Base-by-base conservation (phyloP, 768 basidiomycete genomes). In the Hygrophorus pudorinus region DNA sequence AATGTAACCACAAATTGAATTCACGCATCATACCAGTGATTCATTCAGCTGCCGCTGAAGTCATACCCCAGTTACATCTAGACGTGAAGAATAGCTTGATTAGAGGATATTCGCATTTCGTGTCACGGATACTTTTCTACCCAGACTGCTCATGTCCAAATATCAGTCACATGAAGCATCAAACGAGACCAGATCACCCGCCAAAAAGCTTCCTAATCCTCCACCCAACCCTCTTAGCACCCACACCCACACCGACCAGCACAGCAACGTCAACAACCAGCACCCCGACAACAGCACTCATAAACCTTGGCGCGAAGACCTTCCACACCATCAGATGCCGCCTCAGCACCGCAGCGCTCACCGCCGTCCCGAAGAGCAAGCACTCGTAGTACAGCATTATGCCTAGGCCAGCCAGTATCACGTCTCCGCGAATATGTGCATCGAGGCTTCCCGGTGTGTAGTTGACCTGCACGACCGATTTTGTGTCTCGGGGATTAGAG, bases 281-380 rank as follows among this genome's bases (percentile, higher is more conserved):
- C 29, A 94, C 59, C 21, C 73, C 72, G 3, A 78, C 54, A 0
- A 76, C 88, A 0, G 75, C 85, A 12, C 76, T 58, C 82, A 97
- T 93, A 58, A 93, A 96, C 49, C 94, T 66, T 49, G 96, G 96
- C 30, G 93, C 94, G 55, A 97, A 99, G 3, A 98, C 82, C 65
- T 98, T 97, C 96, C 96, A 99, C 17, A 97, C 92, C 92, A 96
- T 96, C 51, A 96, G 60, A 59, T 97, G 92, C 36, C 91, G 60
- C 50, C 91, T 63, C 41, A 93, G 62, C 53, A 79, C 74, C 6
- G 89, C 85, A 0, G 88, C 80, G 45, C 79, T 79, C 5, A 77
- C 60, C 2, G 88, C 81, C 12, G 79, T 75, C 3, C 85, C 81
- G 3, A 92, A 55, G 1, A 89, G 60, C 17, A 92, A 55, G 4